Evolutionary conservation across 2,329 filamentous ascomycete genomes (phyloP).

Genomic region (Tolypocladium nubicola): DNA sequence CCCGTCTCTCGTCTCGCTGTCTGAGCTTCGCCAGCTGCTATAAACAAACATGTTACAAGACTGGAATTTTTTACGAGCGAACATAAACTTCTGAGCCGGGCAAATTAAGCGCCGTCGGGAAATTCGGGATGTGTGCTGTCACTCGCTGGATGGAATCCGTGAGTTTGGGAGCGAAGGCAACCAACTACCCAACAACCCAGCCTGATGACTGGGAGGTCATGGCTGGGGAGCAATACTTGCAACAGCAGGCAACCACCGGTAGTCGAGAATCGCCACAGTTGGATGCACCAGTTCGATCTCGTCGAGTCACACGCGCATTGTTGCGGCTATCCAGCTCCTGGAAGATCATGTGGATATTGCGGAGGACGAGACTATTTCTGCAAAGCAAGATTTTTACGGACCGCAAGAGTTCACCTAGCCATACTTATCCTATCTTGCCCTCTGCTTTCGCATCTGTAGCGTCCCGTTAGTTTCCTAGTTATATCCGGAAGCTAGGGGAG

Average conservation of each 20-base stretch:
- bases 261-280: too few species aligned
- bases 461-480: constrained; percentile 9
- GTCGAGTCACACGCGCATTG: background rate
- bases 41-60: too few species aligned
- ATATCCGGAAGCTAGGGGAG: background rate
- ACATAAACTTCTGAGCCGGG: too few species aligned
- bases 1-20: too few species aligned
- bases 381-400: background rate
- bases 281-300: too few species aligned
- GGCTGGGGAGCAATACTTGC: too few species aligned
- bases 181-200: too few species aligned
- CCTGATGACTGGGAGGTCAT: too few species aligned
- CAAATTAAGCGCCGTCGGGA: background rate
- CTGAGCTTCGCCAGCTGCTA: too few species aligned
- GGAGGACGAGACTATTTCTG: background rate
- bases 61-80: background rate
- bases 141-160: background rate
- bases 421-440: constrained; percentile 49
- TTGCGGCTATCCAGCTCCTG: background rate
- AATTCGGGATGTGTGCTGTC: background rate
- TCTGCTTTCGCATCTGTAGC: constrained; percentile 58
- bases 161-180: background rate
- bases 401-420: background rate
- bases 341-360: background rate
- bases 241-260: too few species aligned